Conservation (phyloP, 805 yeast genomes). For the Starmerella apicola region DNA sequence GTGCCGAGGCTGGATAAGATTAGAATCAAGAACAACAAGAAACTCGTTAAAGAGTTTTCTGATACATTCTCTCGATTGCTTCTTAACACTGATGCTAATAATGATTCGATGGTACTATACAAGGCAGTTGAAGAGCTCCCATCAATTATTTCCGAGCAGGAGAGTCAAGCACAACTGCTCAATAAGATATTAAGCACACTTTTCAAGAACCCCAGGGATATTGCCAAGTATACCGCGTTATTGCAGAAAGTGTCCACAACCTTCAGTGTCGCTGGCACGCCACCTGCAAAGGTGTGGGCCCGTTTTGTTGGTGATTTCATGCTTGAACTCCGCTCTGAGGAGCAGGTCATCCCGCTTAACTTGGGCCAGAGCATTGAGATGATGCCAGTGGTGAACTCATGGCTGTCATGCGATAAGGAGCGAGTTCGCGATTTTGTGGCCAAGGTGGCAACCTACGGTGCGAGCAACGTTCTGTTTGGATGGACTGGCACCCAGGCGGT, state of each 20-base stretch:
- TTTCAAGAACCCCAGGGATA: conserved; percentile 7
- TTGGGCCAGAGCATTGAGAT: conserved; percentile 32
- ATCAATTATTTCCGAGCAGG: conserved; percentile 42
- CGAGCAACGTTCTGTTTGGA: conserved; percentile 48
- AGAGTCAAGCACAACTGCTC: conserved; percentile 41
- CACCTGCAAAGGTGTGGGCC: conserved; percentile 49
- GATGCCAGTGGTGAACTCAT: conserved; percentile 43
- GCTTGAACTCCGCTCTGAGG: conserved; percentile 36
- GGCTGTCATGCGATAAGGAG: conserved; percentile 57
- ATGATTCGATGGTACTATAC: conserved; percentile 21
- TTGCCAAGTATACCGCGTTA: conserved; percentile 7
- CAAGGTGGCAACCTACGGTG: conserved; percentile 36
- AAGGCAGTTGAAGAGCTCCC: conserved; percentile 33
- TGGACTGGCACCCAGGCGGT: conserved; percentile 61
- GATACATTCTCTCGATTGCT: conserved; percentile 34
- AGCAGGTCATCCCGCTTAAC: conserved; percentile 36
- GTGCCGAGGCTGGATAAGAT: conserved; percentile 12
- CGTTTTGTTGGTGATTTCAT: conserved; percentile 49
- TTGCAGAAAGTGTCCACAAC: conserved; percentile 2
- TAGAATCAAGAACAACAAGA: conserved; percentile 19
- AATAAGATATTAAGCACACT: conserved; percentile 34
- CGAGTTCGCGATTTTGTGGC: conserved; percentile 40
- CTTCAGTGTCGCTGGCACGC: conserved; percentile 9
- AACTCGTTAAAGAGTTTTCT: conserved; percentile 44
- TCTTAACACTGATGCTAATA: conserved; percentile 1